Conservation (phyloP, 306 rosid species). For the Ormosia semicastrata region DNA sequence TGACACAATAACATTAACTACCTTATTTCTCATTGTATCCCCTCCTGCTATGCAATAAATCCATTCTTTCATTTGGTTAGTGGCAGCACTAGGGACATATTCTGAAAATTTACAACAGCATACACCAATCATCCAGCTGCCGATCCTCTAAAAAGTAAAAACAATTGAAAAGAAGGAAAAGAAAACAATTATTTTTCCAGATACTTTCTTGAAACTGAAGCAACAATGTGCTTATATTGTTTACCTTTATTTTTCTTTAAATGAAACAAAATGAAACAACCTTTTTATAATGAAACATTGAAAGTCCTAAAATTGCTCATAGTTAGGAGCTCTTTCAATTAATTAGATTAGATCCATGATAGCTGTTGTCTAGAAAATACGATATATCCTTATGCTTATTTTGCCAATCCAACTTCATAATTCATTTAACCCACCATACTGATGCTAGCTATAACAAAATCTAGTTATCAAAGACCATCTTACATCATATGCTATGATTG, state of each 20-base stretch:
- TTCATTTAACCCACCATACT: background rate
- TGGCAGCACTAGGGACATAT: too few relatives aligned
- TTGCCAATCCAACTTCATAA: background rate
- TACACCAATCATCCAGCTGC: constrained; percentile 3
- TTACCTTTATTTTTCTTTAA: background rate
- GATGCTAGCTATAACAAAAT: background rate
- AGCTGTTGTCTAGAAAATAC: background rate
- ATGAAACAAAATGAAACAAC: background rate
- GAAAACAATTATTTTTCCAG: background rate
- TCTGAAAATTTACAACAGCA: constrained; percentile 15
- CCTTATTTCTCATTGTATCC: too few relatives aligned
- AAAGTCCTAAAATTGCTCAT: background rate
- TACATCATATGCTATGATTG: background rate
- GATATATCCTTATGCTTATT: background rate
- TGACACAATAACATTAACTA: too few relatives aligned
- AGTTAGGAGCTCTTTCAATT: background rate
- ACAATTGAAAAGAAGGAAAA: background rate
- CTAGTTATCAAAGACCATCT: background rate
- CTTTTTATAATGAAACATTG: background rate
- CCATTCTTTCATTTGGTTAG: too few relatives aligned
- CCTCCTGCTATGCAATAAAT: too few relatives aligned
- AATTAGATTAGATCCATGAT: background rate
- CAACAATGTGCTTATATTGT: background rate
- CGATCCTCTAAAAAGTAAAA: constrained; percentile 13
- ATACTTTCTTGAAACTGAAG: background rate